Conservation (phyloP, 1,284 basidiomycete species). For the Papiliotrema laurentii region DNA sequence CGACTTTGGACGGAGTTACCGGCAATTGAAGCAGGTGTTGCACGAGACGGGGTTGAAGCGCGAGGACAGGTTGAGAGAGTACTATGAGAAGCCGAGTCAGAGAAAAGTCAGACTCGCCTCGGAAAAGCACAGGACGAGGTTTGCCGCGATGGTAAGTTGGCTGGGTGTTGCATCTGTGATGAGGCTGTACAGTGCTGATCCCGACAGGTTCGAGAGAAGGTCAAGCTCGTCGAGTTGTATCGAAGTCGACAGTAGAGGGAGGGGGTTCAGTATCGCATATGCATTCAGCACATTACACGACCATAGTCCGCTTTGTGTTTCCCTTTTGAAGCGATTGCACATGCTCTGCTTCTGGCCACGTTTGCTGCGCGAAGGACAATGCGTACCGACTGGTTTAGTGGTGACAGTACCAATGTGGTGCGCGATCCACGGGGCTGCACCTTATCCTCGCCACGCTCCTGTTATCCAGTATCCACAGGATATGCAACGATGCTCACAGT, state of each 20-base stretch:
- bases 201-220: conserved; percentile 8
- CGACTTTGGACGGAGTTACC: conserved; percentile 18
- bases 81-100: conserved; percentile 37
- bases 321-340: too few relatives aligned
- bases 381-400: too few relatives aligned
- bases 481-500: too few relatives aligned
- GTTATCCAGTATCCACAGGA: too few relatives aligned
- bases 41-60: conserved; percentile 19
- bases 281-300: too few relatives aligned
- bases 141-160: conserved; percentile 40
- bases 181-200: not conserved
- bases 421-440: too few relatives aligned
- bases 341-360: too few relatives aligned
- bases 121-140: conserved; percentile 38
- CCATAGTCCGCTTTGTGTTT: too few relatives aligned
- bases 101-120: conserved; percentile 26
- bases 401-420: too few relatives aligned
- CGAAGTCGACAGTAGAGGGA: not conserved
- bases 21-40: conserved; percentile 13
- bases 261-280: not conserved
- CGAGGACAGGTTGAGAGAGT: conserved; percentile 23
- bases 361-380: too few relatives aligned
- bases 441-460: too few relatives aligned
- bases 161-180: not conserved
- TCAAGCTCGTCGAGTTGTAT: conserved; percentile 3